Percentiles rank a stretch among this genome's conserved stretches.
Conservation (phyloP, 495 filamentous ascomycete genomes). For the Aspergillus avenaceus region DNA sequence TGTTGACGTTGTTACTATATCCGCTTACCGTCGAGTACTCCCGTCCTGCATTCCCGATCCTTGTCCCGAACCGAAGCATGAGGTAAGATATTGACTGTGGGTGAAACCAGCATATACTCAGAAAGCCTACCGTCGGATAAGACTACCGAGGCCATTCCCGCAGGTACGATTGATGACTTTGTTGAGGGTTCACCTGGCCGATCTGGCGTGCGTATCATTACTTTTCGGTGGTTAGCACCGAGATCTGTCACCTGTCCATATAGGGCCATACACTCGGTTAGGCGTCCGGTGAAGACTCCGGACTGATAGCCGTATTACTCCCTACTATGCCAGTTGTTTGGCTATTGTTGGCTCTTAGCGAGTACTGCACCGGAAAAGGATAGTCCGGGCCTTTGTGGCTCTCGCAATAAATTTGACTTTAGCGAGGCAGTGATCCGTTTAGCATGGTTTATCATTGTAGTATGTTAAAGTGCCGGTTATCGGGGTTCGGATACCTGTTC, state of each 20-base stretch:
- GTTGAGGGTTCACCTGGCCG: not conserved
- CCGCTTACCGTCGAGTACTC: too few species aligned
- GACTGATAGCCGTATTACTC: not conserved
- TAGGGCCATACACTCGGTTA: not conserved
- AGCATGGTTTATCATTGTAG: not conserved
- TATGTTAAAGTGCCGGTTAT: conserved; percentile 5
- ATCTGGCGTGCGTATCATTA: not conserved
- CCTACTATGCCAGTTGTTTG: not conserved
- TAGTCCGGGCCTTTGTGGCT: not conserved
- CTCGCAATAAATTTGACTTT: too few species aligned
- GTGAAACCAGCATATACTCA: too few species aligned
- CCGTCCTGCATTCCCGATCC: too few species aligned
- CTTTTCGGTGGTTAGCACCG: not conserved
- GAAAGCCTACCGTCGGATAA: too few species aligned
- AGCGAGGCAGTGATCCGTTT: too few species aligned
- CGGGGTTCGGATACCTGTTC: not conserved
- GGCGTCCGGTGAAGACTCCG: not conserved
- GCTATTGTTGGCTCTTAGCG: not conserved
- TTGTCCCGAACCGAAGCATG: conserved; percentile 11
- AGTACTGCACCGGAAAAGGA: not conserved
- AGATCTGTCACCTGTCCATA: not conserved
- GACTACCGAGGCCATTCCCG: too few species aligned
- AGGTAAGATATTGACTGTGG: too few species aligned
- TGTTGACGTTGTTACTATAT: too few species aligned
- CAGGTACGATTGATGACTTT: not conserved